A percentile compares a stretch with the other conserved stretches of the same genome.
Evolutionary conservation across 1,139 yeast species (phyloP).

Genomic region (Debaryomycetaceae sp.): DNA sequence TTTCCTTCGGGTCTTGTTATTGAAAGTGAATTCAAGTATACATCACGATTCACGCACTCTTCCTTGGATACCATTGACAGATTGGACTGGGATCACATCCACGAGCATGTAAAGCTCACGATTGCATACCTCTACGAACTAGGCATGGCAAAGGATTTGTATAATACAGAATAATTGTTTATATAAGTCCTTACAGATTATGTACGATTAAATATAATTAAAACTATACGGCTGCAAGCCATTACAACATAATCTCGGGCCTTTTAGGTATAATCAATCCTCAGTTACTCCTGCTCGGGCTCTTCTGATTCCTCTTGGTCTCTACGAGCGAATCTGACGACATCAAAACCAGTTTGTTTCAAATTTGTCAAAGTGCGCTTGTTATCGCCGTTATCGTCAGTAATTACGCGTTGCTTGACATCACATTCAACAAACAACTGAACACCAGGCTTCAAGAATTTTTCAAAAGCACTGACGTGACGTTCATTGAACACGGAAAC

Average conservation of each 20-base stretch:
- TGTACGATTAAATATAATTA: not conserved
- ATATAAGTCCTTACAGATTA: not conserved
- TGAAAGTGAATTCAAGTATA: conserved; percentile 65
- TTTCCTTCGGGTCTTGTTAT: conserved; percentile 80
- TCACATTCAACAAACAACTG: conserved; percentile 42
- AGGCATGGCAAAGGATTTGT: conserved; percentile 18
- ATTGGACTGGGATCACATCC: conserved; percentile 71
- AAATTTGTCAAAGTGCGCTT: conserved; percentile 30
- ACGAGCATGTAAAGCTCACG: conserved; percentile 73
- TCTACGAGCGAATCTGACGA: conserved; percentile 37
- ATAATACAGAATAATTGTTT: not conserved
- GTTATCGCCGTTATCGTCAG: conserved; percentile 33
- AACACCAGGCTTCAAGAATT: conserved; percentile 40
- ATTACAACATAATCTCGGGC: too few species aligned
- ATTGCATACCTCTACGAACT: conserved; percentile 70
- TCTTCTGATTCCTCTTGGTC: conserved; percentile 14
- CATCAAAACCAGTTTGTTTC: conserved; percentile 36
- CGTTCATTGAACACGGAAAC: conserved; percentile 39
- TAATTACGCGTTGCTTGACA: conserved; percentile 31
- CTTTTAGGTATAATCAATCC: not conserved
- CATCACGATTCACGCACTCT: conserved; percentile 72
- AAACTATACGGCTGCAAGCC: not conserved
- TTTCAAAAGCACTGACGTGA: conserved; percentile 36
- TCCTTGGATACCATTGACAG: conserved; percentile 78
- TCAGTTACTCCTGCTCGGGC: not conserved